A percentile compares a stretch with the other conserved stretches of the same genome.
Conservation (phyloP, 176 grass and related monocot genomes). For the Guadua angustifolia region DNA sequence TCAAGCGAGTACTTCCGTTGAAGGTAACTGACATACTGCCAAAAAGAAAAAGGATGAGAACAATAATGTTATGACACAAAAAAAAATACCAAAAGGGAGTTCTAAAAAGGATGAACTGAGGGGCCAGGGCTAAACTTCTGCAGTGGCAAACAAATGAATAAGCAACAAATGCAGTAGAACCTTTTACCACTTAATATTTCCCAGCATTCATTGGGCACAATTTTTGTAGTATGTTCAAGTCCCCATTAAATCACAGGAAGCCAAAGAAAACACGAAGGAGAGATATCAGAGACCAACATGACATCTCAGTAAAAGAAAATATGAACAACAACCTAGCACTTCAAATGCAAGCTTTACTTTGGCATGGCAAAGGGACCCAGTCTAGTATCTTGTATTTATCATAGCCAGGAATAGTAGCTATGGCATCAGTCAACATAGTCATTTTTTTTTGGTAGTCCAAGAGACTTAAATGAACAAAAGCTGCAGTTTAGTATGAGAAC, state of each 20-base stretch:
- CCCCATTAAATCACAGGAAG: not conserved
- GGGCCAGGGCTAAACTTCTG: not conserved
- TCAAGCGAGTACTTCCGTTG: slow-evolving; percentile 65
- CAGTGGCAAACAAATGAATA: not conserved
- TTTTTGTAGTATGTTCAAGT: slow-evolving; percentile 7
- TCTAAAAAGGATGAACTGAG: not conserved
- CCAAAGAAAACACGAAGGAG: not conserved
- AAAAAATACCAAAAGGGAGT: not conserved
- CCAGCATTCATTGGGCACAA: not conserved
- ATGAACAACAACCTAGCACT: not conserved
- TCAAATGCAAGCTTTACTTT: not conserved
- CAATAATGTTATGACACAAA: slow-evolving; percentile 6
- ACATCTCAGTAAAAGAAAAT: slow-evolving; percentile 15
- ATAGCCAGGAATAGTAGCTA: slow-evolving; percentile 13
- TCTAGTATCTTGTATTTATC: not conserved
- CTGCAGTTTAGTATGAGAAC: slow-evolving; percentile 12
- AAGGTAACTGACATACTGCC: slow-evolving; percentile 65
- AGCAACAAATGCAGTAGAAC: not conserved
- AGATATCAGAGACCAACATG: not conserved
- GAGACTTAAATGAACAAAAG: not conserved
- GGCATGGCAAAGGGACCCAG: not conserved
- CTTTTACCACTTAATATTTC: not conserved
- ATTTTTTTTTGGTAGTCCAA: slow-evolving; percentile 12
- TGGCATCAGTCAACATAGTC: not conserved
- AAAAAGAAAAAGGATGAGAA: slow-evolving; percentile 19